Evolutionary conservation across 1,284 basidiomycete species (phyloP), one percentile per base, ranked within the genome.

Genomic region (Moesziomyces globuligerus): DNA sequence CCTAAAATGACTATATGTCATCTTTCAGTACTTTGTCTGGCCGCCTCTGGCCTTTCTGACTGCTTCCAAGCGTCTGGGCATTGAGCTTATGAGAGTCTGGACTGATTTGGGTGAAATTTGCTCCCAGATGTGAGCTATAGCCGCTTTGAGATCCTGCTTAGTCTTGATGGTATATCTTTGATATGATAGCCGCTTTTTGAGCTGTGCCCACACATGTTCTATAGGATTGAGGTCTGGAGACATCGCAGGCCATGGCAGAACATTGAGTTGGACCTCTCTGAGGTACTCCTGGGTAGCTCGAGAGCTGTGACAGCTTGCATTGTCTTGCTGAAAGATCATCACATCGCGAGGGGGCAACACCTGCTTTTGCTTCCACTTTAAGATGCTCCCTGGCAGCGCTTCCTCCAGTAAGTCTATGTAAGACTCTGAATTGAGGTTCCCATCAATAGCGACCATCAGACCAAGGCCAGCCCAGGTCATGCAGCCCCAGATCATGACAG

Each of bases 101-200:
- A 42, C 48, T 34, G 26, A 32, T 49, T 90, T 89, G 68, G 90
- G 90, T 1, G 68, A 85, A 8, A 84, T 90, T 21, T 80, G 82
- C 3, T 90, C 90, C 3, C 83, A 91, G 7, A 76, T 85, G 10
- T 83, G 86, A 40, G 89, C 90, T 0, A 89, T 91, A 70, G 78
- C 88, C 76, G 86, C 86, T 29, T 29, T 29, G 28, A 29, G 28
- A 29, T 29, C 28, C 10, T 29, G 28, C 28, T 29, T 29, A 10
- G 28, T 29, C 28, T 29, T 29, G 28, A 29, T 29, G 9, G 6
- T 10, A 3, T 29, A 29, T 29, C 28, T 29, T 29, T 29, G 28
- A 29, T 29, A 29, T 29, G 28, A 29, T 29, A 29, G 28, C 5
- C 28, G 9, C 28, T 41, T 21, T 39, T 42, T 41, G 20, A 49